phyloP scores from a whole-genome alignment of 106 monocot genomes.

The Allium fistulosum region DNA sequence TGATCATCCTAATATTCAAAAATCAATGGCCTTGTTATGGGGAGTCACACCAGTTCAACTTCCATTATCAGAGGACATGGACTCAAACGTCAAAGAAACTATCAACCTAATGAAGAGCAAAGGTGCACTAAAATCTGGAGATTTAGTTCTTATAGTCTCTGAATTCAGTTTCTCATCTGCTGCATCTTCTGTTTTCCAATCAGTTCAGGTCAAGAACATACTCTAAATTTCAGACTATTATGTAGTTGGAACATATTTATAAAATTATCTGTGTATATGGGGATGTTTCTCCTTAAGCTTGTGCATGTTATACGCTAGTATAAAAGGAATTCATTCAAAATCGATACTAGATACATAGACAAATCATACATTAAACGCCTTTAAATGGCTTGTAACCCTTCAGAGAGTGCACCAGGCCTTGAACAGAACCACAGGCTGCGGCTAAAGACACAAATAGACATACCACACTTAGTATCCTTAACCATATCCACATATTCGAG shows the following conservation, averaged over 20 bases:
- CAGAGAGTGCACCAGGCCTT: slow-evolving; percentile 20
- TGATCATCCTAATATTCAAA: slow-evolving; percentile 11
- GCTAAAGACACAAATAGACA: slow-evolving; percentile 25
- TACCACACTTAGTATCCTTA: slow-evolving; percentile 19
- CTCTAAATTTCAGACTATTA: background rate
- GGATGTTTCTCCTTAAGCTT: too few relatives aligned
- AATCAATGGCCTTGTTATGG: slow-evolving; percentile 20
- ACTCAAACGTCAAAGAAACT: slow-evolving; percentile 15
- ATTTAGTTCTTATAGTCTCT: slow-evolving; percentile 18
- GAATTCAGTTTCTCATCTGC: slow-evolving; percentile 7
- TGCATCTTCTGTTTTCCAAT: slow-evolving; percentile 14
- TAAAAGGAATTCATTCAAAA: too few relatives aligned
- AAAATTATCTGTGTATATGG: too few relatives aligned
- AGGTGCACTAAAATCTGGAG: slow-evolving; percentile 13
- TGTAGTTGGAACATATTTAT: too few relatives aligned
- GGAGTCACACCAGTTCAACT: slow-evolving; percentile 23
- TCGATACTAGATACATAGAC: too few relatives aligned
- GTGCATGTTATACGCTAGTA: too few relatives aligned
- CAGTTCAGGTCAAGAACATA: slow-evolving; percentile 16
- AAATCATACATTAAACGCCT: slow-evolving; percentile 1
- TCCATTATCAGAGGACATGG: slow-evolving; percentile 14
- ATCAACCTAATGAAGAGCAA: slow-evolving; percentile 15
- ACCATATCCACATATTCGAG: slow-evolving; percentile 21
- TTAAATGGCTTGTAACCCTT: slow-evolving; percentile 29
- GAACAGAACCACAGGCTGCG: slow-evolving; percentile 25